Evolutionary conservation across 2,329 filamentous ascomycete genomes (phyloP).

Genomic region (Paecilomyces variotii): DNA sequence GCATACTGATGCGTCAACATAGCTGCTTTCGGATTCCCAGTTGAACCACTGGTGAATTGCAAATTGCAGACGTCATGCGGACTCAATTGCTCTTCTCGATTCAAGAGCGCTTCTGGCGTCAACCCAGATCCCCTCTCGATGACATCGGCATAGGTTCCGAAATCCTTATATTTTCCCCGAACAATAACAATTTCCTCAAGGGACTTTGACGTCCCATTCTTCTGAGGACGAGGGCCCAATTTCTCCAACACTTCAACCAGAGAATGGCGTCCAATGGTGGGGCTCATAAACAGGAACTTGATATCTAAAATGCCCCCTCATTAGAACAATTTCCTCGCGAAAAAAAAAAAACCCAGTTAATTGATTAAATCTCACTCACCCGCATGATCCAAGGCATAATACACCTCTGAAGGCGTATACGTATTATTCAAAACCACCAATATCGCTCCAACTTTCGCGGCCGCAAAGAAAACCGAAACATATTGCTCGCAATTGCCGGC

Average conservation of each 20-base stretch:
- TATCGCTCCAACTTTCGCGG: slow-evolving; percentile 56
- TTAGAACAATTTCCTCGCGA: too few relatives aligned
- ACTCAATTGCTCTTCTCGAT: slow-evolving; percentile 48
- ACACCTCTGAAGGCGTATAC: slow-evolving; percentile 65
- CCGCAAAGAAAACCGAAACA: slow-evolving; percentile 64
- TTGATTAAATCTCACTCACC: slow-evolving; percentile 36
- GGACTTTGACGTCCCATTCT: slow-evolving; percentile 23
- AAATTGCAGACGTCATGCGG: slow-evolving; percentile 64
- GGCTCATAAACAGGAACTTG: slow-evolving; percentile 62
- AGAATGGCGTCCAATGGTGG: slow-evolving; percentile 57
- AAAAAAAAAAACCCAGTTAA: too few relatives aligned
- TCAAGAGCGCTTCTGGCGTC: slow-evolving; percentile 44
- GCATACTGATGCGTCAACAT: slow-evolving; percentile 62
- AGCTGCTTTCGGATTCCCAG: slow-evolving; percentile 63
- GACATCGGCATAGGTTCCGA: slow-evolving; percentile 54
- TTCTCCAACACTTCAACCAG: slow-evolving; percentile 53
- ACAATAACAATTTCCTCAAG: slow-evolving; percentile 52
- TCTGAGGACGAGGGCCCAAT: slow-evolving; percentile 29
- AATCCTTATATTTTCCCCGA: slow-evolving; percentile 46
- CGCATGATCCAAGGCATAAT: slow-evolving; percentile 63
- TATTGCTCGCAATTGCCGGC: slow-evolving; percentile 51
- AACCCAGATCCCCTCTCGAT: slow-evolving; percentile 45
- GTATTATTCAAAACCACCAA: slow-evolving; percentile 77
- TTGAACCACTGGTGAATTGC: slow-evolving; percentile 69
- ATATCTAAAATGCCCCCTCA: neutral